Base-by-base conservation (phyloP, 2,329 filamentous ascomycete species). In the Trichophyton equinum region DNA sequence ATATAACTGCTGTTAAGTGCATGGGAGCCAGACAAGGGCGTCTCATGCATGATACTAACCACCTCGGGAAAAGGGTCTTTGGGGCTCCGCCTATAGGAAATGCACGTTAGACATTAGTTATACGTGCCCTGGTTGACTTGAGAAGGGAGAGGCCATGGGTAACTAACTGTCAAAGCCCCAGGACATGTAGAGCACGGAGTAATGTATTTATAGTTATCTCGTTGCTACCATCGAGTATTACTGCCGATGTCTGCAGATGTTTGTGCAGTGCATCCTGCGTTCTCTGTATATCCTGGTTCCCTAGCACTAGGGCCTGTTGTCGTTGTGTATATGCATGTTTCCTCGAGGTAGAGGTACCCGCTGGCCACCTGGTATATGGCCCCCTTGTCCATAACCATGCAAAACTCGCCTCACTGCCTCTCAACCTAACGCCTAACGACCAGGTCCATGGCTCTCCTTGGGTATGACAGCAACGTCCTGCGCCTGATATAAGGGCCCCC, bases 21-120 rank as follows among this genome's bases (percentile, higher is more conserved):
- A 61, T 7, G 64, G 58, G 3, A 73, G 68, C 75, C 81, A 84
- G 42, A 81, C 74, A 1, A 83, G 73, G 2, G 76, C 75, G 66
- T 82, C 80, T 79, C 80, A 83, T 61, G 76, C 75, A 68, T 85
- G 82, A 38, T 83, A 75, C 4, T 38, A n/a, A 83, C 78, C 0
- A 81, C 81, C 0, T 81, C 79, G 0, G 82, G 82, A 65, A 77
- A 84, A 3, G 78, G 80, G 61, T 80, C 65, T 63, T 84, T 81
- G 0, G 82, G 82, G 0, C 81, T 81, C 2, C 84, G 77, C 49
- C 81, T 80, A 51, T 11, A 51, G 7, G 25, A 13, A 40, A 27
- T 22, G n/a, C 3, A 1, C 15, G 40, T 44, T 44, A 44, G n/a
- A 2, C 7, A 44, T 2, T 30, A 30, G 6, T 4, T 44, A 44